A percentile compares a stretch with the other conserved stretches of the same genome.
phyloP scores from a whole-genome alignment of 164 flowering plant species.

The Tetrastigma voinierianum region DNA sequence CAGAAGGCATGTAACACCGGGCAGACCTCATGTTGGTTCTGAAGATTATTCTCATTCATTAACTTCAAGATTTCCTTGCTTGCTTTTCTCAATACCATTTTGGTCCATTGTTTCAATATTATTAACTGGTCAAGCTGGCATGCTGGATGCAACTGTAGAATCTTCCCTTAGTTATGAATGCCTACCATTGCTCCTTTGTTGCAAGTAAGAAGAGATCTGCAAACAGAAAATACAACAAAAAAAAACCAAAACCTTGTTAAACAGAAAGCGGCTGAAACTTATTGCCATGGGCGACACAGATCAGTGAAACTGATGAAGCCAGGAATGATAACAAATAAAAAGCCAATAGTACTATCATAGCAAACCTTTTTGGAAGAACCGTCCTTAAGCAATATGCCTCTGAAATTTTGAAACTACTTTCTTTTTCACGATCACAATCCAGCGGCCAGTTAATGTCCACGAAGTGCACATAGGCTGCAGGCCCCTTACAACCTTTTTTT shows the following conservation, averaged over 20 bases:
- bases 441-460: slow-evolving; percentile 82
- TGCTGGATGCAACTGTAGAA: slow-evolving; percentile 20
- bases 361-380: slow-evolving; percentile 73
- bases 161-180: slow-evolving; percentile 31
- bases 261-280: not conserved
- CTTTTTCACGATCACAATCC: slow-evolving; percentile 70
- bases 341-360: not conserved
- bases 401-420: slow-evolving; percentile 71
- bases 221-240: not conserved
- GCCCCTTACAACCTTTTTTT: slow-evolving; percentile 66
- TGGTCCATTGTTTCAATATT: slow-evolving; percentile 22
- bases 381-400: slow-evolving; percentile 66
- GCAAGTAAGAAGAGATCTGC: slow-evolving; percentile 33
- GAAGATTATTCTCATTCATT: slow-evolving; percentile 18
- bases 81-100: slow-evolving; percentile 29
- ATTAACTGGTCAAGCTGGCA: slow-evolving; percentile 20
- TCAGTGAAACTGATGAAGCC: not conserved
- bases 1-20: slow-evolving; percentile 12
- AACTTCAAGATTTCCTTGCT: slow-evolving; percentile 25
- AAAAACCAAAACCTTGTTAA: not conserved
- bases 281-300: not conserved
- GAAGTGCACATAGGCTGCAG: slow-evolving; percentile 69
- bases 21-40: slow-evolving; percentile 16
- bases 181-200: slow-evolving; percentile 28
- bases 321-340: not conserved